Conservation (phyloP, 78 protist genomes). For the Cyanophora paradoxa region DNA sequence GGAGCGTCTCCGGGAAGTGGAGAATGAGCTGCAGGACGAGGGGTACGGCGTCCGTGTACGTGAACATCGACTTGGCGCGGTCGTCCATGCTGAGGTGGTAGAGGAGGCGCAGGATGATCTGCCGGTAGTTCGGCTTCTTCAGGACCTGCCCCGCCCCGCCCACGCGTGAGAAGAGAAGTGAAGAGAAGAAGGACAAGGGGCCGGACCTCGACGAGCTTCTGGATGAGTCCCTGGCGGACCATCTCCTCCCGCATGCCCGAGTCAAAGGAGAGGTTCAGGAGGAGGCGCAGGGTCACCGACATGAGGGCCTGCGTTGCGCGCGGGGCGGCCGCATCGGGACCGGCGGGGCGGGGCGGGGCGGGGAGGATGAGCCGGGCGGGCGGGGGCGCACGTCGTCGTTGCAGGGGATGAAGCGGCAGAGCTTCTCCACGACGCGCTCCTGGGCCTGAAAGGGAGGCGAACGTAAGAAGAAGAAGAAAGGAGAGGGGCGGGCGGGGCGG, state of each 20-base stretch:
- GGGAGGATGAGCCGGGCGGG: too few relatives aligned
- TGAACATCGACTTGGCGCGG: conserved; percentile 11
- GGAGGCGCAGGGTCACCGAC: background rate
- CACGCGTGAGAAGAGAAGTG: too few relatives aligned
- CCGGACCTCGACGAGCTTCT: conserved; percentile 1
- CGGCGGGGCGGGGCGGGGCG: too few relatives aligned
- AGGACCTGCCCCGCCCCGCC: too few relatives aligned
- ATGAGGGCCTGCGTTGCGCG: too few relatives aligned
- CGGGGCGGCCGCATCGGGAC: too few relatives aligned
- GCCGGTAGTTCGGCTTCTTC: background rate
- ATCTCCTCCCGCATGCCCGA: background rate
- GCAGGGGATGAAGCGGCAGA: background rate
- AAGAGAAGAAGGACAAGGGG: too few relatives aligned
- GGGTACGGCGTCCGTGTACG: conserved; percentile 13
- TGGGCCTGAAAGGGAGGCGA: too few relatives aligned
- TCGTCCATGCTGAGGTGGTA: conserved; percentile 7
- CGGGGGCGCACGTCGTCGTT: conserved; percentile 14
- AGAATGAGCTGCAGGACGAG: background rate
- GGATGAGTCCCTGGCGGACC: background rate
- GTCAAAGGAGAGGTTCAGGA: conserved; percentile 11
- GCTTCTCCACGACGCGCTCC: too few relatives aligned
- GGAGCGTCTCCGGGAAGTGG: conserved; percentile 5
- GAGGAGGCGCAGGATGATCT: background rate
- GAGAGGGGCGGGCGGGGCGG: too few relatives aligned
- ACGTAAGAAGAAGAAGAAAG: too few relatives aligned